These are phyloP conservation scores for Eimeria maxima DNA, from an alignment of 169 alveolate species.

Conservation along the genomic window DNA sequence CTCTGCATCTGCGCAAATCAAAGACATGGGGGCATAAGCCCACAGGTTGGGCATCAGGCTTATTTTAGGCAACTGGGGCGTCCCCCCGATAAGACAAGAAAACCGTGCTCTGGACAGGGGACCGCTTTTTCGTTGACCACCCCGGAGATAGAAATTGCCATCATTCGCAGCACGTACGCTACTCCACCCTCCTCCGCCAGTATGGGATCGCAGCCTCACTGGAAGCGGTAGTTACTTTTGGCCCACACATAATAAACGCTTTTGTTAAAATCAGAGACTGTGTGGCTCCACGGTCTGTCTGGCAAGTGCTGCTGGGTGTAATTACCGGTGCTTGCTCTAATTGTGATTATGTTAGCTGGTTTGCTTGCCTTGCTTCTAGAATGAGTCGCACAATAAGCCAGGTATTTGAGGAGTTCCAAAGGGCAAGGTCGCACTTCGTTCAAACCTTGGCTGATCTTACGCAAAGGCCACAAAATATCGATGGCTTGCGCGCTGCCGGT, in stretches of 20 bases:
- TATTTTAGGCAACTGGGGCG: too few species aligned
- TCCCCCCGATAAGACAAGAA: neutral
- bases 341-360: neutral
- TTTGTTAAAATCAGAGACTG: neutral
- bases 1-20: neutral
- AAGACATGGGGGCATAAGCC: neutral
- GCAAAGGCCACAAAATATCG: slow-evolving; percentile 96
- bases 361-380: slow-evolving; percentile 29
- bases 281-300: neutral
- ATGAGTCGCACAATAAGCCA: slow-evolving; percentile 95
- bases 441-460: slow-evolving; percentile 98
- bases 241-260: neutral
- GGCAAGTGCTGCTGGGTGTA: neutral
- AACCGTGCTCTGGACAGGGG: neutral
- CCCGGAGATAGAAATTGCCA: neutral
- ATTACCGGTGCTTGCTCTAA: neutral
- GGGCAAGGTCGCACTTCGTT: slow-evolving; percentile 96
- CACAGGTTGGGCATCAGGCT: neutral
- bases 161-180: slow-evolving; percentile 47
- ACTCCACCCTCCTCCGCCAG: neutral
- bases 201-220: neutral
- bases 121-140: neutral
- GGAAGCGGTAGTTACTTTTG: neutral
- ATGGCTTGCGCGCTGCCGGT: slow-evolving; percentile 95
- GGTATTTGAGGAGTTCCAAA: slow-evolving; percentile 97